These are phyloP conservation scores for Coemansia sp. DNA, from an alignment of 192 early-diverging fungal genomes.

Conservation along the genomic window DNA sequence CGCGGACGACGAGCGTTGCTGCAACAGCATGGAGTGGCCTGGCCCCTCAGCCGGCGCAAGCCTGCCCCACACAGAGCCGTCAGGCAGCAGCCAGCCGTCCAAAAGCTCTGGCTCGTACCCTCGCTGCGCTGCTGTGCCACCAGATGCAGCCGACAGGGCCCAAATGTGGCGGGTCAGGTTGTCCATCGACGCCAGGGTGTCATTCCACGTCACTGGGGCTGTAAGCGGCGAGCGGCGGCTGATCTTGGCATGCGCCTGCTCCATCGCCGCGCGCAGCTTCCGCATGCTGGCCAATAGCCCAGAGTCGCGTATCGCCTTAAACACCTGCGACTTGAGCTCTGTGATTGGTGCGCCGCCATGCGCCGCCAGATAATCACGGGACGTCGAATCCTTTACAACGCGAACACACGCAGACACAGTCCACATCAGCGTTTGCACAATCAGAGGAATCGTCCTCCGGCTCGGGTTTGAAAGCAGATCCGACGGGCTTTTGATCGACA, in stretches of 20 bases:
- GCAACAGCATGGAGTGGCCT: neutral
- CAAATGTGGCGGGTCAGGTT: slow-evolving; percentile 22
- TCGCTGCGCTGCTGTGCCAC: slow-evolving; percentile 4
- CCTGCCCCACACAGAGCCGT: slow-evolving; percentile 42
- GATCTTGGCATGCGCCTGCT: slow-evolving; percentile 8
- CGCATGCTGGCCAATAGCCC: slow-evolving; percentile 12
- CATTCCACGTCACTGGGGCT: slow-evolving; percentile 10
- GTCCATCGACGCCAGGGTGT: slow-evolving; percentile 7
- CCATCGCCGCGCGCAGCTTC: slow-evolving; percentile 18
- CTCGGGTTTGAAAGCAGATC: slow-evolving; percentile 16
- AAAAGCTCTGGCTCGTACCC: slow-evolving; percentile 28
- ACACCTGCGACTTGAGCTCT: slow-evolving; percentile 17
- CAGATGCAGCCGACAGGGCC: slow-evolving; percentile 1
- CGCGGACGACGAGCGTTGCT: neutral
- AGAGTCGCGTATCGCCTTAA: slow-evolving; percentile 19
- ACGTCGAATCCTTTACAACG: slow-evolving; percentile 21
- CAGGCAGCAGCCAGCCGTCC: slow-evolving; percentile 48
- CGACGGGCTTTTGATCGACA: slow-evolving; percentile 20
- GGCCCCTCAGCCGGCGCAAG: neutral
- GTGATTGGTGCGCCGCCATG: slow-evolving; percentile 10
- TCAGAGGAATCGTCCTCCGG: slow-evolving; percentile 15
- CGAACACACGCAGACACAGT: slow-evolving; percentile 23
- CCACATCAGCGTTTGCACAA: slow-evolving; percentile 27
- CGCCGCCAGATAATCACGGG: slow-evolving; percentile 12
- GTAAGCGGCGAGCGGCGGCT: slow-evolving; percentile 6